Evolutionary conservation across 2,329 filamentous ascomycete species (phyloP), one percentile per base, ranked within the genome.

Genomic region (Gremmenia infestans): DNA sequence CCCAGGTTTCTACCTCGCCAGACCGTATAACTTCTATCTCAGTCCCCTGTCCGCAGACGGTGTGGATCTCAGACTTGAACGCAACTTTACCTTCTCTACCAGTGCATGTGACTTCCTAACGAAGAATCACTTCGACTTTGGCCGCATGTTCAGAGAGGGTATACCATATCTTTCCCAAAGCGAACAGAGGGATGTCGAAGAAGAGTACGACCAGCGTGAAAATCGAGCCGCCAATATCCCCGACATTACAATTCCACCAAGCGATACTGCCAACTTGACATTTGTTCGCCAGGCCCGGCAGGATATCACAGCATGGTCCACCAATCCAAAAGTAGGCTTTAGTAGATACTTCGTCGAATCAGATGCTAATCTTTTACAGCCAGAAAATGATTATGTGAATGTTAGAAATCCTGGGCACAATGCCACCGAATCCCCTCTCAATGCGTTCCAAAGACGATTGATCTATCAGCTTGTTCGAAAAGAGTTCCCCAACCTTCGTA

Each of bases 381-480:
- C 63, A 1, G 59, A 64, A 37, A n/a, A 68, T 8, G 50, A 69
- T 8, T 78, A 73, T 58, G 68, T 79, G 56, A 81, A 80, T 57
- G 73, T 80, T 28, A 72, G 74, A 4, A 70, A 70, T 14, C 64
- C 71, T 3, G 60, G 28, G 9, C 7, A 40, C 17, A 17, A 17
- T 40, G 15, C 37, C 5, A 40, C 9, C 37, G 8, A 58, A 17
- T 64, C 68, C 9, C 68, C 71, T 49, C 66, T 85, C 25, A 82
- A 77, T 57, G 75, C 77, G 0, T 87, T 81, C 62, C 84, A 89
- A 66, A 82, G 85, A 67, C 76, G 82, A 36, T 73, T 89, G 5
- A 77, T 88, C 0, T 81, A 88, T 65, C 84, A 88, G 62, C 73
- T 87, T 12, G 76, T 89, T n/a, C 76, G 82, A 12, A 78, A 77